phyloP scores from a whole-genome alignment of 192 early-diverging fungal genomes.

The Coemansia sp. region DNA sequence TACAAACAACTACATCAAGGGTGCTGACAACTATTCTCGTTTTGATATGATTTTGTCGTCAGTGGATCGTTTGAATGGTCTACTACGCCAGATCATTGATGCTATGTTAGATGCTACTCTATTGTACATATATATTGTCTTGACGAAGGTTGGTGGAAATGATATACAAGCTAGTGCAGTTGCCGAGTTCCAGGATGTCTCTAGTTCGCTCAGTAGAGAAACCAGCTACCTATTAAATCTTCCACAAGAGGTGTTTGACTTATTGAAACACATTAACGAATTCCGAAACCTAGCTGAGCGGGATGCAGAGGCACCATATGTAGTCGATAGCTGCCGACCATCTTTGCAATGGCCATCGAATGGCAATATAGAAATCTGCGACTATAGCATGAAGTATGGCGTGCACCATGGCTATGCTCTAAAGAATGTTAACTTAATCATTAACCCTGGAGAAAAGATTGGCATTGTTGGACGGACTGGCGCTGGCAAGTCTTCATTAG shows the following conservation, averaged over 20 bases:
- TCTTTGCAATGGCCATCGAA: conserved; percentile 18
- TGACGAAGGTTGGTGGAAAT: not conserved
- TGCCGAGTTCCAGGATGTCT: not conserved
- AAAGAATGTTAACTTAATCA: conserved; percentile 47
- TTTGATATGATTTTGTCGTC: not conserved
- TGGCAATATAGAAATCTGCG: conserved; percentile 34
- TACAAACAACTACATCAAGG: not conserved
- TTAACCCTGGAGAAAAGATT: conserved; percentile 62
- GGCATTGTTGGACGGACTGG: conserved; percentile 63
- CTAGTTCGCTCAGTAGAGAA: too few species aligned
- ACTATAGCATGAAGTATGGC: conserved; percentile 29
- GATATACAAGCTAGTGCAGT: not conserved
- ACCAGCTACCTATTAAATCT: too few species aligned
- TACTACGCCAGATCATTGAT: not conserved
- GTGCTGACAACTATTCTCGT: not conserved
- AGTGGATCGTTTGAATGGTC: not conserved
- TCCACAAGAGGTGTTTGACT: not conserved
- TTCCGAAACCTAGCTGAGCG: conserved; percentile 4
- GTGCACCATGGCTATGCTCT: conserved; percentile 31
- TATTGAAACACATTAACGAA: not conserved
- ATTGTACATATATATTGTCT: not conserved
- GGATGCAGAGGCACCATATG: conserved; percentile 16
- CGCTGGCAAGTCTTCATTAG: conserved; percentile 67
- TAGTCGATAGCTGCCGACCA: conserved; percentile 13
- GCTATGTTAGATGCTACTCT: not conserved